Evolutionary conservation across 148 eudicot genomes (phyloP).

Genomic region (Agrostemma githago): DNA sequence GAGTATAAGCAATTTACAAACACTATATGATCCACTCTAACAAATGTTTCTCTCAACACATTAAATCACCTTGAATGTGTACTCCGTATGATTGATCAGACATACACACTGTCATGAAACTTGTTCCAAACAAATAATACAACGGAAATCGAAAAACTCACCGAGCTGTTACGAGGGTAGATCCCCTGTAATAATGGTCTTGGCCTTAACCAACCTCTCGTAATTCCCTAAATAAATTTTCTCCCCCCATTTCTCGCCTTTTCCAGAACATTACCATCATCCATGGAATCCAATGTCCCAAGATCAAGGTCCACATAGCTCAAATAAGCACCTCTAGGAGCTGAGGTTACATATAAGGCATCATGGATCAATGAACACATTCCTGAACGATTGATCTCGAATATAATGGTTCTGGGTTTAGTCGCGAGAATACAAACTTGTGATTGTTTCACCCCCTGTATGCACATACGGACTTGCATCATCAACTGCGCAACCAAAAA

Average conservation of each 20-base stretch:
- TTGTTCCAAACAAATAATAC: background rate
- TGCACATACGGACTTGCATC: background rate
- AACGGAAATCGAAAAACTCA: background rate
- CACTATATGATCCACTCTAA: too few species aligned
- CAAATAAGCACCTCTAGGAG: slow-evolving; percentile 42
- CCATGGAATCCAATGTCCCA: slow-evolving; percentile 14
- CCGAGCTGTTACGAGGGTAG: slow-evolving; percentile 2
- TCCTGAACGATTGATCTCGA: too few species aligned
- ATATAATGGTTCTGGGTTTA: background rate
- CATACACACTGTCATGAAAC: background rate
- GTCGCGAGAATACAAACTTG: slow-evolving; percentile 10
- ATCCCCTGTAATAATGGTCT: slow-evolving; percentile 32
- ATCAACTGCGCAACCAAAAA: background rate
- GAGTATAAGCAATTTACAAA: too few species aligned
- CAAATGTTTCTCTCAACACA: too few species aligned
- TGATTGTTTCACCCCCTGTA: background rate
- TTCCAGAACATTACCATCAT: background rate
- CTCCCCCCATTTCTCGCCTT: slow-evolving; percentile 29
- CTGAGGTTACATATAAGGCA: slow-evolving; percentile 33
- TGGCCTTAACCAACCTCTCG: slow-evolving; percentile 31
- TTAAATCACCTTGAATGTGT: too few species aligned
- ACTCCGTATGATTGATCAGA: too few species aligned
- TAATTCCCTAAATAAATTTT: slow-evolving; percentile 30
- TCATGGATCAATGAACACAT: slow-evolving; percentile 14
- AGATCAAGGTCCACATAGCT: slow-evolving; percentile 49